Conservation (phyloP, 2,329 filamentous ascomycete species). For the Juglanconis sp. region DNA sequence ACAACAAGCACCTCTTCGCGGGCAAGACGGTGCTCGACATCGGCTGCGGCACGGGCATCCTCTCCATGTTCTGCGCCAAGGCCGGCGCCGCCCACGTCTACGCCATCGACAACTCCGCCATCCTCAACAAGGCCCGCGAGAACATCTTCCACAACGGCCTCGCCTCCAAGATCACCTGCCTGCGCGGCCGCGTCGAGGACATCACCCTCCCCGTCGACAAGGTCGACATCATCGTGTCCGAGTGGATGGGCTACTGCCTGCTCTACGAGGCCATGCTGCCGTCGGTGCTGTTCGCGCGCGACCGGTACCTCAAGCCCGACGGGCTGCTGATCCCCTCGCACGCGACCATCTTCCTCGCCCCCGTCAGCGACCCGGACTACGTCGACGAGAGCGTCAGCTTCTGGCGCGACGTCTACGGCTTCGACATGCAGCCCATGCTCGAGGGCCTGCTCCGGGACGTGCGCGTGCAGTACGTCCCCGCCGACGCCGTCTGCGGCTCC, state of each 20-base stretch:
- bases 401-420: conserved; percentile 92
- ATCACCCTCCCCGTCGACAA: conserved; percentile 72
- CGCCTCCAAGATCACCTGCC: conserved; percentile 68
- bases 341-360: conserved; percentile 77
- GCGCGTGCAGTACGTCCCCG: conserved; percentile 70
- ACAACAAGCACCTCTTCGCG: conserved; percentile 84
- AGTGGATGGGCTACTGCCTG: conserved; percentile 97
- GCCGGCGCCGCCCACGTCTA: conserved; percentile 84
- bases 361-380: conserved; percentile 74
- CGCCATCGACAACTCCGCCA: conserved; percentile 88
- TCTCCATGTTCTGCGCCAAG: conserved; percentile 92
- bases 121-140: conserved; percentile 81
- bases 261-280: conserved; percentile 96
- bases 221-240: conserved; percentile 92
- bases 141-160: conserved; percentile 82
- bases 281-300: conserved; percentile 82
- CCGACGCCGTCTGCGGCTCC: conserved; percentile 55
- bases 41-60: conserved; percentile 81
- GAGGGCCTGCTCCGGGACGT: conserved; percentile 76
- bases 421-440: conserved; percentile 91
- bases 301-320: conserved; percentile 76
- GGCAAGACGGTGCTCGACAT: conserved; percentile 90
- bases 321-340: conserved; percentile 87
- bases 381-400: conserved; percentile 75
- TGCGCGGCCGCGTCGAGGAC: conserved; percentile 86